Evolutionary conservation across 495 filamentous ascomycete species (phyloP).

Genomic region (Hypoxylon lenormandii): DNA sequence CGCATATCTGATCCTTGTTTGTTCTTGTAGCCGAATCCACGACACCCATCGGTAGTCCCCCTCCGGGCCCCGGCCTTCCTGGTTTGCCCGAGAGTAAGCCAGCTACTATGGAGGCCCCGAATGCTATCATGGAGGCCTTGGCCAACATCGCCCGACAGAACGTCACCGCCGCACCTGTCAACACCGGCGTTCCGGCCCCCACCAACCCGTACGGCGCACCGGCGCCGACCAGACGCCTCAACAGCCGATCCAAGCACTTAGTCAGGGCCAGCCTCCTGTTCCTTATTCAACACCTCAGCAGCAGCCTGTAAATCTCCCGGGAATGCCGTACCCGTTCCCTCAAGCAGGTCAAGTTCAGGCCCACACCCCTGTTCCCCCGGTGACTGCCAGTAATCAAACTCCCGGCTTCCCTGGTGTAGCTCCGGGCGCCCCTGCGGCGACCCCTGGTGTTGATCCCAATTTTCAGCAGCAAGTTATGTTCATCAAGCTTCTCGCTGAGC

Average conservation of each 20-base stretch:
- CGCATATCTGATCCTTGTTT: constrained; percentile 51
- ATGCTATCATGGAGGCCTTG: constrained; percentile 84
- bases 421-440: constrained; percentile 59
- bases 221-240: constrained; percentile 58
- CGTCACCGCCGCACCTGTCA: constrained; percentile 69
- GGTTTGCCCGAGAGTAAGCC: constrained; percentile 47
- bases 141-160: constrained; percentile 88
- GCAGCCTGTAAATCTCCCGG: constrained; percentile 72
- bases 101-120: constrained; percentile 50
- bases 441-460: constrained; percentile 54
- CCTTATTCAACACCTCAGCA: constrained; percentile 53
- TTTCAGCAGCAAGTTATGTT: constrained; percentile 72
- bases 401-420: constrained; percentile 50
- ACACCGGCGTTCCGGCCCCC: constrained; percentile 61
- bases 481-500: constrained; percentile 60
- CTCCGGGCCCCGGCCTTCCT: constrained; percentile 64
- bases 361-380: constrained; percentile 52
- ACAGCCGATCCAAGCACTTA: constrained; percentile 38
- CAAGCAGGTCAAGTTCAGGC: constrained; percentile 58
- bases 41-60: constrained; percentile 83
- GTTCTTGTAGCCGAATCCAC: constrained; percentile 74
- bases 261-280: constrained; percentile 37
- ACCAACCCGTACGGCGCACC: constrained; percentile 67
- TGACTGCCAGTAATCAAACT: constrained; percentile 63
- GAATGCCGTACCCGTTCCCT: constrained; percentile 63